phyloP scores from a whole-genome alignment of 495 filamentous ascomycete genomes.

The Neohortaea acidophila region DNA sequence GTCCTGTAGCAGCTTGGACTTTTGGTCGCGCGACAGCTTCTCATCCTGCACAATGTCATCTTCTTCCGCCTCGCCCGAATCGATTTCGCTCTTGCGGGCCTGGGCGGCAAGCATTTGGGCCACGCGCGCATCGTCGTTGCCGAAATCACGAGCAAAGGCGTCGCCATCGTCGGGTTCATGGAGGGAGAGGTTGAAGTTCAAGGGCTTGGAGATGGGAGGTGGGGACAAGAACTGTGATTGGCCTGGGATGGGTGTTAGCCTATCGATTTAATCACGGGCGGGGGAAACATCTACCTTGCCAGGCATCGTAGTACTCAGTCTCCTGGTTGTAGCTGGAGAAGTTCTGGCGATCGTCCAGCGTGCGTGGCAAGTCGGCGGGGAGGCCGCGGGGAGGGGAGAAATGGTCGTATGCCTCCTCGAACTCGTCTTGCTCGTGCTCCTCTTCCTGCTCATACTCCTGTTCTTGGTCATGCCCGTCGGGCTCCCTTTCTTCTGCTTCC shows the following conservation, averaged over 20 bases:
- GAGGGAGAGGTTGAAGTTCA: conserved; percentile 70
- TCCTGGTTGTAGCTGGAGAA: conserved; percentile 45
- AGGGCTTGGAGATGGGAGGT: conserved; percentile 65
- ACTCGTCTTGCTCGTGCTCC: background rate
- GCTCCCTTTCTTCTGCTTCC: conserved; percentile 3
- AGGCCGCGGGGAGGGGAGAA: conserved; percentile 46
- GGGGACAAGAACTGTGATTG: conserved; percentile 87
- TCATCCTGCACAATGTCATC: conserved; percentile 60
- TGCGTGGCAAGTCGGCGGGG: conserved; percentile 76
- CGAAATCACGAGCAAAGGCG: conserved; percentile 41
- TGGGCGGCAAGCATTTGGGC: conserved; percentile 95
- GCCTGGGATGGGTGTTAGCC: conserved; percentile 36
- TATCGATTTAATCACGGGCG: background rate
- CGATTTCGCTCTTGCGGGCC: conserved; percentile 58
- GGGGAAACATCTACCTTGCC: conserved; percentile 61
- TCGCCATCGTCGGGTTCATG: conserved; percentile 59
- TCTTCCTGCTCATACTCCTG: conserved; percentile 3
- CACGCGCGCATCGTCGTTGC: conserved; percentile 71
- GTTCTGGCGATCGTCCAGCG: conserved; percentile 71
- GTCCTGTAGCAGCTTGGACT: conserved; percentile 66
- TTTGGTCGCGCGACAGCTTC: conserved; percentile 59
- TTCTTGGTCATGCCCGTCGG: conserved; percentile 1
- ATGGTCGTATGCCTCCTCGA: too few relatives aligned
- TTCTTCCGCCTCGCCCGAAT: conserved; percentile 49
- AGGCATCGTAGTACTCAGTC: conserved; percentile 96